A percentile compares a stretch with the other conserved stretches of the same genome.
These are phyloP conservation scores for Trichosporon faecale DNA, from an alignment of 1,284 basidiomycete genomes.

Conservation along the genomic window DNA sequence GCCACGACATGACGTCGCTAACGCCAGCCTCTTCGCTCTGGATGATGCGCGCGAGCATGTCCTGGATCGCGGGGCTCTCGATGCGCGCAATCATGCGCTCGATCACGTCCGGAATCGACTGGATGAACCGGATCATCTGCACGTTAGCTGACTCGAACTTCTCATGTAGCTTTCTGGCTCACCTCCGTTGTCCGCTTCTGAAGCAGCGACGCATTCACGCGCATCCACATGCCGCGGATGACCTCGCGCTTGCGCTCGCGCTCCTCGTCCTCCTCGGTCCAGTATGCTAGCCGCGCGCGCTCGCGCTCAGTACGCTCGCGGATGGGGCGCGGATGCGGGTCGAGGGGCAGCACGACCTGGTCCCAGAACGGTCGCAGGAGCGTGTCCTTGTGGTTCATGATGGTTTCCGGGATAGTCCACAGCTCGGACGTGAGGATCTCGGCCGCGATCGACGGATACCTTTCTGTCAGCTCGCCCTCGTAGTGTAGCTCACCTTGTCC, in stretches of 20 bases:
- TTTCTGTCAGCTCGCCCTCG: slow-evolving; percentile 41
- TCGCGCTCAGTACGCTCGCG: slow-evolving; percentile 43
- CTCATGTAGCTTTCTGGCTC: slow-evolving; percentile 40
- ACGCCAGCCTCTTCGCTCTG: slow-evolving; percentile 88
- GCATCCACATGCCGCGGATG: slow-evolving; percentile 61
- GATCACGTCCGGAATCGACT: slow-evolving; percentile 74
- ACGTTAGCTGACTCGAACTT: slow-evolving; percentile 11
- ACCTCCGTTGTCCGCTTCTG: slow-evolving; percentile 87
- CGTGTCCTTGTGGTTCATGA: slow-evolving; percentile 62
- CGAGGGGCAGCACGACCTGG: slow-evolving; percentile 61
- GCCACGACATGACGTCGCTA: slow-evolving; percentile 84
- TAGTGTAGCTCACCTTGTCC: slow-evolving; percentile 34
- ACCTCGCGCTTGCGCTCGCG: slow-evolving; percentile 54
- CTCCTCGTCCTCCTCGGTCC: slow-evolving; percentile 45
- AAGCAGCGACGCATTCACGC: slow-evolving; percentile 82
- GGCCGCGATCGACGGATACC: slow-evolving; percentile 90
- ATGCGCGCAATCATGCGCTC: slow-evolving; percentile 81
- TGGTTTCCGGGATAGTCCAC: slow-evolving; percentile 89
- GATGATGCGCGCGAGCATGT: slow-evolving; percentile 86
- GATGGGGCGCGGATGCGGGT: slow-evolving; percentile 28
- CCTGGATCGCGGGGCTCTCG: slow-evolving; percentile 85
- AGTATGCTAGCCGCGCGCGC: slow-evolving; percentile 37
- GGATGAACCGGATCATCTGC: slow-evolving; percentile 90
- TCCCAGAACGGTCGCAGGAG: slow-evolving; percentile 89
- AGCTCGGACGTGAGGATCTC: slow-evolving; percentile 95